phyloP scores from a whole-genome alignment of 2,329 filamentous ascomycete genomes.

The Sporothrix pallida region DNA sequence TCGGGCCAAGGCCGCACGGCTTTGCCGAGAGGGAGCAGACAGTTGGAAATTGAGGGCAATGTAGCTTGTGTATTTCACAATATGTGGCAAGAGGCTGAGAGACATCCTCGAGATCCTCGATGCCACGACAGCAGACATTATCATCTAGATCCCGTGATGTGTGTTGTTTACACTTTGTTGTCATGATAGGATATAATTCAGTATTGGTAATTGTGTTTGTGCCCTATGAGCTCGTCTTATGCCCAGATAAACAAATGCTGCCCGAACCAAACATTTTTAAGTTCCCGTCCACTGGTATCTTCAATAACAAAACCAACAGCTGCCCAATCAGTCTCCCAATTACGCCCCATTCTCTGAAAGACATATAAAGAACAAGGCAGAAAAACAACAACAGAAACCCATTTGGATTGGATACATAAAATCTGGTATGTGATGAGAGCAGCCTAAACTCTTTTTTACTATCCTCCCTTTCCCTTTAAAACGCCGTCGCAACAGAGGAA shows the following conservation, averaged over 20 bases:
- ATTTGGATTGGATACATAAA: too few relatives aligned
- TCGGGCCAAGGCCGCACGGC: background rate
- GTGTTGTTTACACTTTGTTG: background rate
- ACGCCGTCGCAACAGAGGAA: constrained; percentile 14
- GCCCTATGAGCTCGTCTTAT: background rate
- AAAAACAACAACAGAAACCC: background rate
- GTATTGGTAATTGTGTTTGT: background rate
- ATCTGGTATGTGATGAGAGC: background rate
- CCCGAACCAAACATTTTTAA: background rate
- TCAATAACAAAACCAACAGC: background rate
- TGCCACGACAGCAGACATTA: too few relatives aligned
- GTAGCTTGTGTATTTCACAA: background rate
- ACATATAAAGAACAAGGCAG: background rate
- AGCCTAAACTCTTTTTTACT: background rate
- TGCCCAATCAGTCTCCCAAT: background rate
- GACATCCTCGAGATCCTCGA: too few relatives aligned
- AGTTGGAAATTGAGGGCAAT: background rate
- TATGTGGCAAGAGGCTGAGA: background rate
- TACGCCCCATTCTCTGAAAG: background rate
- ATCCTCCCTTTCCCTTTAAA: background rate
- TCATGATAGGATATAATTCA: background rate
- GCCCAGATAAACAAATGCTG: constrained; percentile 18
- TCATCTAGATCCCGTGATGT: too few relatives aligned
- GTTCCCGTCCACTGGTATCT: too few relatives aligned
- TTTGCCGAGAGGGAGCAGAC: background rate